Evolutionary conservation across 805 yeast genomes (phyloP).

Genomic region (Wickerhamiella nectarea): DNA sequence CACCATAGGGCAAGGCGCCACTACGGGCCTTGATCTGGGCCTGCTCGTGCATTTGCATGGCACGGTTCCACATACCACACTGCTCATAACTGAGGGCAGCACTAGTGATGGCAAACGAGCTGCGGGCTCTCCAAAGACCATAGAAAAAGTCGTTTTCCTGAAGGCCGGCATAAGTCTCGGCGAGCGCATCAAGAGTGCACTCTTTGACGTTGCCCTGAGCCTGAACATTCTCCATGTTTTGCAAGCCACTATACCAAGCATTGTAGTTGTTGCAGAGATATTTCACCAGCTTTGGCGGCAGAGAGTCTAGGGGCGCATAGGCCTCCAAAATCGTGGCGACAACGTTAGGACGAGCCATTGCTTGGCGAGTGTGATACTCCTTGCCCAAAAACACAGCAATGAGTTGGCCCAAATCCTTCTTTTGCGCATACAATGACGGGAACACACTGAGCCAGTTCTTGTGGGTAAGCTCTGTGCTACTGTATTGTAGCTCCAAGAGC

Average conservation of each 20-base stretch:
- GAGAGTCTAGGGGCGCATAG: constrained; percentile 51
- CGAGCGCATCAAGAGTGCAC: constrained; percentile 76
- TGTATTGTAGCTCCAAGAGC: constrained; percentile 65
- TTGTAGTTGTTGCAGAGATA: constrained; percentile 76
- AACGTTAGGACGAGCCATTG: constrained; percentile 74
- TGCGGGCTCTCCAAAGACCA: constrained; percentile 94
- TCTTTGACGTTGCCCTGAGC: constrained; percentile 61
- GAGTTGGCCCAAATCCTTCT: constrained; percentile 70
- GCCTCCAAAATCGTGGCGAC: constrained; percentile 75
- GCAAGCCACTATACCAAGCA: constrained; percentile 82
- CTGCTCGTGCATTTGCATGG: constrained; percentile 83
- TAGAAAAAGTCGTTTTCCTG: constrained; percentile 96
- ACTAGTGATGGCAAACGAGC: constrained; percentile 85
- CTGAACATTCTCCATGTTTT: constrained; percentile 63
- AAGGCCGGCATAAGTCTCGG: constrained; percentile 74
- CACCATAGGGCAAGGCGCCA: constrained; percentile 90
- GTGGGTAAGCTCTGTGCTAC: constrained; percentile 66
- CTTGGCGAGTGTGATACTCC: constrained; percentile 87
- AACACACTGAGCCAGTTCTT: constrained; percentile 72
- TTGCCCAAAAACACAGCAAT: constrained; percentile 68
- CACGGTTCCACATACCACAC: constrained; percentile 87
- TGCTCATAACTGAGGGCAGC: constrained; percentile 91
- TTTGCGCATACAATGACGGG: constrained; percentile 68
- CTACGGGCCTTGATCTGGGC: constrained; percentile 95
- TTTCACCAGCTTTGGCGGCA: constrained; percentile 90